phyloP scores from a whole-genome alignment of 129 eudicot species.

The Cynara cardunculus region DNA sequence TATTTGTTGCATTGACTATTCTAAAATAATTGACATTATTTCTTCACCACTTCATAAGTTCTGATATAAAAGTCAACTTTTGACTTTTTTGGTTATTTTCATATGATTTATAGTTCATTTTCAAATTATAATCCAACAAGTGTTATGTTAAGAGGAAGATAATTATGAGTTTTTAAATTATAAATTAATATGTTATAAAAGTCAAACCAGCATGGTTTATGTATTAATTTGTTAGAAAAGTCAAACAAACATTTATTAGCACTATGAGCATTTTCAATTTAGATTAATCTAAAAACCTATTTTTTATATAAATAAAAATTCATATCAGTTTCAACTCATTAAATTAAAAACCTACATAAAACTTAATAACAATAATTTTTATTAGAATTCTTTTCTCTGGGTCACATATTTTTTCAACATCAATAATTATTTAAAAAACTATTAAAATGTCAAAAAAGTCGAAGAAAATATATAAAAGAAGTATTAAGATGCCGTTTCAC shows the following conservation, averaged over 20 bases:
- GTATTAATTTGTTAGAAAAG: constrained; percentile 2
- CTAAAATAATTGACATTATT: background rate
- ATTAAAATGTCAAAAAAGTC: too few species aligned
- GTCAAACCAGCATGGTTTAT: constrained; percentile 11
- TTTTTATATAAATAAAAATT: too few species aligned
- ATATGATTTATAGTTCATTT: background rate
- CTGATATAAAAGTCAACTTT: constrained; percentile 9
- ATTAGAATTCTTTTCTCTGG: too few species aligned
- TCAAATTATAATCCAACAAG: background rate
- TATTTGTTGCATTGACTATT: constrained; percentile 7
- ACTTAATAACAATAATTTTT: too few species aligned
- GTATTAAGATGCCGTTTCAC: too few species aligned
- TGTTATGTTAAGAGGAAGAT: background rate
- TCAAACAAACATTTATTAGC: background rate
- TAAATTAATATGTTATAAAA: background rate
- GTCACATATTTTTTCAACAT: too few species aligned
- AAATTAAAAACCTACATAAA: too few species aligned
- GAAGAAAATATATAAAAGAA: too few species aligned
- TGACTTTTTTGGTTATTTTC: background rate
- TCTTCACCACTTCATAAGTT: constrained; percentile 1
- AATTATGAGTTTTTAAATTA: background rate
- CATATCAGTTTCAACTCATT: too few species aligned
- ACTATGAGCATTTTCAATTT: too few species aligned
- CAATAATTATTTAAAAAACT: too few species aligned
- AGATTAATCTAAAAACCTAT: too few species aligned